Evolutionary conservation across 192 early-diverging fungal genomes (phyloP).

Genomic region (Spizellomyces sp.): DNA sequence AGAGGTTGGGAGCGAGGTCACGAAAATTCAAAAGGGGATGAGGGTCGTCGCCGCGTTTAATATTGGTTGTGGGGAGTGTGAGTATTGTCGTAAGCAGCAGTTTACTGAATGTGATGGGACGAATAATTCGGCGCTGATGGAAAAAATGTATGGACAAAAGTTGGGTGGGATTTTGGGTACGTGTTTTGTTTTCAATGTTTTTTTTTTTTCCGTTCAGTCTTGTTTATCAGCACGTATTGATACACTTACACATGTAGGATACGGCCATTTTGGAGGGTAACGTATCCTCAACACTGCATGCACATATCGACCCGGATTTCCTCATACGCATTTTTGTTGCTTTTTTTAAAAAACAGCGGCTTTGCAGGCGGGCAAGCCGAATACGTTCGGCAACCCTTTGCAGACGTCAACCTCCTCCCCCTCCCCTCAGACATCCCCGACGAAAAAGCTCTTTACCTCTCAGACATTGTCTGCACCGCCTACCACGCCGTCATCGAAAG

Average conservation of each 20-base stretch:
- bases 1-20: slow-evolving; percentile 48
- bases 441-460: slow-evolving; percentile 55
- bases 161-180: slow-evolving; percentile 25
- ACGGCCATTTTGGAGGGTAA: slow-evolving; percentile 26
- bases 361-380: slow-evolving; percentile 55
- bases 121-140: slow-evolving; percentile 46
- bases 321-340: background rate
- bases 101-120: slow-evolving; percentile 53
- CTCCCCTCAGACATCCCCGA: slow-evolving; percentile 41
- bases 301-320: background rate
- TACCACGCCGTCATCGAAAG: slow-evolving; percentile 48
- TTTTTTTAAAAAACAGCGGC: slow-evolving; percentile 19
- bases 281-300: background rate
- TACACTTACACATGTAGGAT: slow-evolving; percentile 3
- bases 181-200: background rate
- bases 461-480: slow-evolving; percentile 55
- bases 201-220: background rate
- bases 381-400: slow-evolving; percentile 55
- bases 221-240: too few relatives aligned
- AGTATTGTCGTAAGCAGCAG: slow-evolving; percentile 49
- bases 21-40: slow-evolving; percentile 49
- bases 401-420: slow-evolving; percentile 55
- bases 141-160: slow-evolving; percentile 26
- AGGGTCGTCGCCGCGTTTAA: slow-evolving; percentile 49
- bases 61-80: slow-evolving; percentile 54